These are phyloP conservation scores for Solanum aculeatissimum DNA, from an alignment of 305 asterid species.

Conservation along the genomic window DNA sequence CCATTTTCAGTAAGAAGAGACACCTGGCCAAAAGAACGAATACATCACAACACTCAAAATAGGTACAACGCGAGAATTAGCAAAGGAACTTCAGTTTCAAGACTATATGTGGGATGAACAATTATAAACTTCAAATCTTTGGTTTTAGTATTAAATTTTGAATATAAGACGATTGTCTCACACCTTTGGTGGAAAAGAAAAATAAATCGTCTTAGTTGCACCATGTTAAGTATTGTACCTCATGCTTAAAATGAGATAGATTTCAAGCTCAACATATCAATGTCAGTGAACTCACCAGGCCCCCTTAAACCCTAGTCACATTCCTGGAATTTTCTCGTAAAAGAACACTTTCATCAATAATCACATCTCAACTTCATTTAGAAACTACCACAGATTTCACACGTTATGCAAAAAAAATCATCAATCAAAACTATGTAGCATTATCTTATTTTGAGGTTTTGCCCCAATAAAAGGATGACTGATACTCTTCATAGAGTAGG, in stretches of 20 bases:
- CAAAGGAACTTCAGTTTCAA: neutral
- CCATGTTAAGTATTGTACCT: neutral
- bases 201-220: neutral
- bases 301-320: neutral
- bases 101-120: neutral
- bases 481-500: neutral
- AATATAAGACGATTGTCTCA: neutral
- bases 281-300: neutral
- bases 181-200: neutral
- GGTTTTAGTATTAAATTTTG: neutral
- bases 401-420: neutral
- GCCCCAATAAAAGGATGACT: neutral
- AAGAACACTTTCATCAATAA: neutral
- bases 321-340: neutral
- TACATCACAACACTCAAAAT: neutral
- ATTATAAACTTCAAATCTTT: neutral
- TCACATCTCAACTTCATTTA: neutral
- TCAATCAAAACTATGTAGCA: neutral
- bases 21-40: constrained; percentile 18
- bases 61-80: neutral
- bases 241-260: neutral
- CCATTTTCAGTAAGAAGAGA: constrained; percentile 61
- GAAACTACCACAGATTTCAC: neutral
- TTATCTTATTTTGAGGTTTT: neutral
- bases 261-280: neutral